These are phyloP conservation scores for Penicillium steckii DNA, from an alignment of 495 filamentous ascomycete genomes.

Conservation along the genomic window DNA sequence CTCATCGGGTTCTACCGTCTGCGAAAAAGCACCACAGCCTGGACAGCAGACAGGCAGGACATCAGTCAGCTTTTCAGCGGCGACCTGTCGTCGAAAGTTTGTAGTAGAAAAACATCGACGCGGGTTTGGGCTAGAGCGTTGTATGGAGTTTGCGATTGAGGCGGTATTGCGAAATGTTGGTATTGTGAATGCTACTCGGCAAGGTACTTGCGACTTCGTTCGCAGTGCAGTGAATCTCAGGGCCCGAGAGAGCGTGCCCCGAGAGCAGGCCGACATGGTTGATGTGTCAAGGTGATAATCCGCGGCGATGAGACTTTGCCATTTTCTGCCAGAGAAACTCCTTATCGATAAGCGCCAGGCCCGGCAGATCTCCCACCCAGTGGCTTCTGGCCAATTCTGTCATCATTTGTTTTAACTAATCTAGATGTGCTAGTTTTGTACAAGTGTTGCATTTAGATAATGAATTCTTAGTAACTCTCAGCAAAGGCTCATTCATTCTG, in stretches of 20 bases:
- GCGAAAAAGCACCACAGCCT: constrained; percentile 85
- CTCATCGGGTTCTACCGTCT: constrained; percentile 63
- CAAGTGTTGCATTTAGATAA: too few species aligned
- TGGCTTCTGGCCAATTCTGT: not conserved
- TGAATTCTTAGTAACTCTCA: too few species aligned
- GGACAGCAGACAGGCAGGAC: constrained; percentile 57
- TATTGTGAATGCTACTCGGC: not conserved
- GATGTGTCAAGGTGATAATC: constrained; percentile 12
- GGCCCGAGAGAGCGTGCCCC: constrained; percentile 25
- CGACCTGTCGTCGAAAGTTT: not conserved
- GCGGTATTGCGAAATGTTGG: constrained; percentile 1
- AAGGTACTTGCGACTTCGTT: not conserved
- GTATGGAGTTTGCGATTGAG: not conserved
- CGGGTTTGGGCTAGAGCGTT: not conserved
- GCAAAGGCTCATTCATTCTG: too few species aligned
- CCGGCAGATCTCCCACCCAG: not conserved
- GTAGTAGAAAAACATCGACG: constrained; percentile 25
- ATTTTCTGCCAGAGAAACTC: constrained; percentile 18
- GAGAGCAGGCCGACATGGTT: constrained; percentile 34
- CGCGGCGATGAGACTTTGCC: constrained; percentile 20
- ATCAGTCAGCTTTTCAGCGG: constrained; percentile 10
- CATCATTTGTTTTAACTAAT: not conserved
- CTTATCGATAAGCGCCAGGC: constrained; percentile 24
- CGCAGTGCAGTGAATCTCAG: constrained; percentile 6
- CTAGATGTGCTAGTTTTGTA: too few species aligned